These are phyloP conservation scores for Verticillium zaregamsianum DNA, from an alignment of 2,329 filamentous ascomycete species.

Conservation along the genomic window DNA sequence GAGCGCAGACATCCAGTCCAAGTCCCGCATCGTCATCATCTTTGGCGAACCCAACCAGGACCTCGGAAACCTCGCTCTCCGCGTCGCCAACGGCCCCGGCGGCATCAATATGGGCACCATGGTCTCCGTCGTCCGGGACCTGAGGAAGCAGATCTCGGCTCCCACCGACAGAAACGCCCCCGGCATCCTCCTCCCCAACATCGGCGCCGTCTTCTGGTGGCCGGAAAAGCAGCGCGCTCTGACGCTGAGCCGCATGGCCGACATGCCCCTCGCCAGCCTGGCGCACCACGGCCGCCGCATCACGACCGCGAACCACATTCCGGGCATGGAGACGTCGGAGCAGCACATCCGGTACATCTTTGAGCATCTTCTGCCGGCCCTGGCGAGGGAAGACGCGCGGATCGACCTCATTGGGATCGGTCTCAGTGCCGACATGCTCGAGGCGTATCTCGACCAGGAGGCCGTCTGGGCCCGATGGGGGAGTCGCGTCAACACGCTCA, in stretches of 20 bases:
- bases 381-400: conserved; percentile 44
- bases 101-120: conserved; percentile 69
- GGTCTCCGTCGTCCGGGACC: conserved; percentile 54
- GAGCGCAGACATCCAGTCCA: conserved; percentile 44
- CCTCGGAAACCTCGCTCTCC: conserved; percentile 70
- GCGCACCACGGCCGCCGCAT: conserved; percentile 52
- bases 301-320: conserved; percentile 54
- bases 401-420: conserved; percentile 71
- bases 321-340: conserved; percentile 49
- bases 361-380: conserved; percentile 50
- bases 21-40: conserved; percentile 65
- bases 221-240: conserved; percentile 58
- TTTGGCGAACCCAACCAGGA: conserved; percentile 71
- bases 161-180: conserved; percentile 32
- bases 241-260: conserved; percentile 51
- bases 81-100: conserved; percentile 57
- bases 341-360: conserved; percentile 68
- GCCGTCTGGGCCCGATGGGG: conserved; percentile 46
- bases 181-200: conserved; percentile 72
- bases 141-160: conserved; percentile 32
- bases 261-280: conserved; percentile 57
- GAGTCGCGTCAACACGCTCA: conserved; percentile 40
- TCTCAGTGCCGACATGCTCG: conserved; percentile 56
- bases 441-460: conserved; percentile 54
- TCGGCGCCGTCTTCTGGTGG: conserved; percentile 75